Percentiles rank a stretch among this genome's conserved stretches.
Conservation (phyloP, 208 protist species). For the Naegleria lovaniensis region DNA sequence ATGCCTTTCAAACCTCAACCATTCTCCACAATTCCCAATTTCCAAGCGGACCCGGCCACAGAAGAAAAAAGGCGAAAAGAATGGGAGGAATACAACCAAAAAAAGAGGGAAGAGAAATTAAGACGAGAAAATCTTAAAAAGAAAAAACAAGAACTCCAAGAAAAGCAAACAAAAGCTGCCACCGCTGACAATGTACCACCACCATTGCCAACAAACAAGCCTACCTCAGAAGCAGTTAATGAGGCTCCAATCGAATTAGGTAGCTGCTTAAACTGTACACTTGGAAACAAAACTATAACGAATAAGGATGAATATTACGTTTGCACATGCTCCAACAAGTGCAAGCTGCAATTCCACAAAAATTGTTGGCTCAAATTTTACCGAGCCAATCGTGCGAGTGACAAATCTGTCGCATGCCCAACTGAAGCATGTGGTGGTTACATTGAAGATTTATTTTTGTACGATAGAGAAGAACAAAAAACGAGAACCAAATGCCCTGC, state of each 20-base stretch:
- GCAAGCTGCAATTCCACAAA: not conserved
- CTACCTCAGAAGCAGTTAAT: not conserved
- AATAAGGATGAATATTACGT: not conserved
- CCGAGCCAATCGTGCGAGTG: not conserved
- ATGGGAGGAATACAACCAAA: not conserved
- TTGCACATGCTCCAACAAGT: not conserved
- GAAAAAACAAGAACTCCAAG: not conserved
- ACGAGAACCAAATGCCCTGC: not conserved
- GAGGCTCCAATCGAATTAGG: not conserved
- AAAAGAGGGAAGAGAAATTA: not conserved
- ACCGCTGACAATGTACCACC: not conserved
- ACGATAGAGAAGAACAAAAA: not conserved
- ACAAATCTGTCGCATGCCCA: not conserved
- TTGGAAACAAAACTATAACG: not conserved
- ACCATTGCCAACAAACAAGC: not conserved
- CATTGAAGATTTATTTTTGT: not conserved
- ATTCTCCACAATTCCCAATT: not conserved
- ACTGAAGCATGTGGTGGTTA: not conserved
- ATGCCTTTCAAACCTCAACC: too few relatives aligned
- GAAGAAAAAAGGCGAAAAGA: not conserved
- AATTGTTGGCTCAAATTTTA: not conserved
- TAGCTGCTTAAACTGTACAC: not conserved
- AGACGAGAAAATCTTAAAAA: not conserved
- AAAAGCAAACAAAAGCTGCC: not conserved
- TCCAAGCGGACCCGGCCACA: not conserved